Evolutionary conservation across 2,329 filamentous ascomycete genomes (phyloP).

Genomic region (Cladophialophora yegresii): DNA sequence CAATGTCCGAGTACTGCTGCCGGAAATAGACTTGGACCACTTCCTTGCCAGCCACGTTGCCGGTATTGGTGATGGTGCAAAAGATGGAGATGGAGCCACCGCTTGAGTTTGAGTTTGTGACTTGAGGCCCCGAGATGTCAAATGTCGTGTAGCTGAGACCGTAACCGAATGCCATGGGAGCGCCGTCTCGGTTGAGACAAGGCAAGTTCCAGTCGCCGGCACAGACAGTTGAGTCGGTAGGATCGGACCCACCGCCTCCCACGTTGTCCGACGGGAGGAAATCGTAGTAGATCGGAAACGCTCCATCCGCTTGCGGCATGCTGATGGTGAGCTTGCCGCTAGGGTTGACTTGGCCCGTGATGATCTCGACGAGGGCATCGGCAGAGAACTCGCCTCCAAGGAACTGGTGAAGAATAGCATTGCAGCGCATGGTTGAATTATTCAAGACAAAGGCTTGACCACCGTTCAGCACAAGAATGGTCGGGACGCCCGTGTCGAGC

Average conservation of each 20-base stretch:
- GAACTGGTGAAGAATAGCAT: slow-evolving; percentile 8
- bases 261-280: not conserved
- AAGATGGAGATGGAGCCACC: not conserved
- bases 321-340: slow-evolving; percentile 11
- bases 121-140: not conserved
- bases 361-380: slow-evolving; percentile 9
- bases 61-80: slow-evolving; percentile 12
- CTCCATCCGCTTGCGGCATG: slow-evolving; percentile 5
- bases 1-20: slow-evolving; percentile 7
- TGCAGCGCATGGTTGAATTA: slow-evolving; percentile 5
- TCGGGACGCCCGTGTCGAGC: slow-evolving; percentile 7
- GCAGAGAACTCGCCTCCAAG: slow-evolving; percentile 5
- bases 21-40: slow-evolving; percentile 11
- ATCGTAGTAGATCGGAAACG: not conserved
- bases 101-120: not conserved
- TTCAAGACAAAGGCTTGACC: slow-evolving; percentile 11
- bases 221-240: not conserved
- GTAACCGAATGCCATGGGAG: slow-evolving; percentile 6
- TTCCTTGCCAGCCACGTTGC: slow-evolving; percentile 7
- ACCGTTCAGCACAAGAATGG: slow-evolving; percentile 7
- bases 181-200: slow-evolving; percentile 3
- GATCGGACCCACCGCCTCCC: not conserved
- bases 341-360: slow-evolving; percentile 5
- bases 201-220: not conserved
- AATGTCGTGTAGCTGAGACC: slow-evolving; percentile 11